A percentile compares a stretch with the other conserved stretches of the same genome.
phyloP scores from a whole-genome alignment of 768 basidiomycete species.

The Termitomyces bulborhizus region DNA sequence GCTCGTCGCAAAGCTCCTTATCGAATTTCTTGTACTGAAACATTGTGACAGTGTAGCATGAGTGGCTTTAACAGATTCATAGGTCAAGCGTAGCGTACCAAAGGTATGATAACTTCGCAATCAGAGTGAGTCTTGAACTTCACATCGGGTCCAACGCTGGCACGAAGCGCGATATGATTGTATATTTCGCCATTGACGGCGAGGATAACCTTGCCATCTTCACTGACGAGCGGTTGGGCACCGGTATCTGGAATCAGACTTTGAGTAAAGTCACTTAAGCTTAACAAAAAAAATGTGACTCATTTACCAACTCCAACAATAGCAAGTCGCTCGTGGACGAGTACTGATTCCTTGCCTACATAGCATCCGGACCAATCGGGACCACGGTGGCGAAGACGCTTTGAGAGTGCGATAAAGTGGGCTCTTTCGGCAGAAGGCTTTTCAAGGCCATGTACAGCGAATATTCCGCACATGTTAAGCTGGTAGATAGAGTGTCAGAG shows the following conservation, averaged over 20 bases:
- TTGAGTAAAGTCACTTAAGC: not conserved
- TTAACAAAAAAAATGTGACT: not conserved
- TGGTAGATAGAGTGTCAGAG: constrained; percentile 7
- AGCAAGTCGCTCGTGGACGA: constrained; percentile 94
- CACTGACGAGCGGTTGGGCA: constrained; percentile 88
- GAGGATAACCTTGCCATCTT: constrained; percentile 78
- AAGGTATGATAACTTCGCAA: constrained; percentile 93
- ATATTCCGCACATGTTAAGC: constrained; percentile 82
- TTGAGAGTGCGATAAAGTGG: constrained; percentile 78
- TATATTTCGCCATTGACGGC: constrained; percentile 99
- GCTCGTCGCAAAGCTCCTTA: constrained; percentile 66
- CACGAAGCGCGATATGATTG: constrained; percentile 84
- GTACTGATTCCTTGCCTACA: constrained; percentile 73
- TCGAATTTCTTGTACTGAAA: constrained; percentile 78
- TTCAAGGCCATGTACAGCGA: constrained; percentile 77
- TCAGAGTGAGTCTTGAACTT: constrained; percentile 97
- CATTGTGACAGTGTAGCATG: not conserved
- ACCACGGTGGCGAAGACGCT: constrained; percentile 87
- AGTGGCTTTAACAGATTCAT: not conserved
- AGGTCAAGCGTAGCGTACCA: constrained; percentile 57
- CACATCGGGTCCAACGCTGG: constrained; percentile 52
- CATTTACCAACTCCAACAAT: constrained; percentile 93
- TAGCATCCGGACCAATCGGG: constrained; percentile 99
- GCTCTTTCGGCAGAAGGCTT: constrained; percentile 65
- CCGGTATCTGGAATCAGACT: constrained; percentile 66